Evolutionary conservation across 352 stramenopile genomes (phyloP), one percentile per base, ranked within the genome.

Genomic region (Globisporangium radiosum): DNA sequence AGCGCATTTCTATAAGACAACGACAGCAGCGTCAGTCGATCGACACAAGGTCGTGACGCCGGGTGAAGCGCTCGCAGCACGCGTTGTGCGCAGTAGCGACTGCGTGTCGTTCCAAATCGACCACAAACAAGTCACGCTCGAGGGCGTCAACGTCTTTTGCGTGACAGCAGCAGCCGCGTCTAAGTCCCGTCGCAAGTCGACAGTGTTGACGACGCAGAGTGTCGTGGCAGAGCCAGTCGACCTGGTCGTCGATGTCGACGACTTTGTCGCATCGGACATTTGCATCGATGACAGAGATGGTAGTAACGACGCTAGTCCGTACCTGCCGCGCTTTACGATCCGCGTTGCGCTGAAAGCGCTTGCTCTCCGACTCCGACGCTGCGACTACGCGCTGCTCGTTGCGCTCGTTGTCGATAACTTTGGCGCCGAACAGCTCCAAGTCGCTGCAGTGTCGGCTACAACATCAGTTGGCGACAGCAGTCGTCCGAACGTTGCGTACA

Each of bases 401-500:
- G 75, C 67, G 4, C 50, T 94, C 0, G 56, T 92, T 19, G 52
- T 75, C 39, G 71, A 91, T 17, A 94, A 94, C 63, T 89, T 94
- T 58, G 77, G 81, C 11, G 85, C 78, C 2, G 80, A 90, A 7
- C 66, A 81, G 39, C 66, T 89, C 3, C 75, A 74, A 43, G 52
- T 43, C 3, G 48, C 66, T 37, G 58, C 63, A 8, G 25, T 3
- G 25, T 33, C 25, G 25, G 25, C 25, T 33, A 33, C 25, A 33
- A 33, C 25, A 33, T 33, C 25, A 33, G 25, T 3, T 33, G 25
- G 25, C 2, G 25, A 3, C 25, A 33, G 25, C 25, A 54, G 77
- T 49, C 79, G 82, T n/a, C 85, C 81, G 6, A 80, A 58, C 17
- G 78, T 94, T 47, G 73, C 57, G 44, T 94, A 94, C 58, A 69